phyloP scores from a whole-genome alignment of 441 rosid genomes.

The Aleurites moluccanus region DNA sequence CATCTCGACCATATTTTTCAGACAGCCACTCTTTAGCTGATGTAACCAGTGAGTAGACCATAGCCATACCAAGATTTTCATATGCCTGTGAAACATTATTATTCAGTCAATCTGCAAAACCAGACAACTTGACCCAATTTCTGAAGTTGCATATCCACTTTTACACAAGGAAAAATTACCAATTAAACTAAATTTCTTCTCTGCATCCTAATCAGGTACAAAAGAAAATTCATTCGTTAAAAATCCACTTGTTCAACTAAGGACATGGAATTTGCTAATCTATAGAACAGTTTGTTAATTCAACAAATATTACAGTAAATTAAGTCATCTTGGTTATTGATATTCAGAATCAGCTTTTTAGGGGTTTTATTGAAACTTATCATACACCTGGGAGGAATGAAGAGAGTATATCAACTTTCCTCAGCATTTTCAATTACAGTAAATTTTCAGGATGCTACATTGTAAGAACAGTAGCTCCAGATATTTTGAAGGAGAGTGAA shows the following conservation, averaged over 20 bases:
- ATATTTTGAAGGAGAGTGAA: background rate
- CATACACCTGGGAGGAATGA: background rate
- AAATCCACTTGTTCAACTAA: background rate
- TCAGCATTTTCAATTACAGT: background rate
- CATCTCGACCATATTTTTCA: slow-evolving; percentile 71
- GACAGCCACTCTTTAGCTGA: slow-evolving; percentile 94
- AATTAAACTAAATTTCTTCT: background rate
- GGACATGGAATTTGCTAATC: background rate
- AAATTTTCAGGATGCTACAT: background rate
- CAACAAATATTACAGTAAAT: background rate
- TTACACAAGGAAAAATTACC: background rate
- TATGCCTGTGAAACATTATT: slow-evolving; percentile 54
- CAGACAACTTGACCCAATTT: background rate
- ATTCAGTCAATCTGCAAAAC: slow-evolving; percentile 19
- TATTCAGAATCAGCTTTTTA: background rate
- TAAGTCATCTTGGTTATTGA: background rate
- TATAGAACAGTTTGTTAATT: background rate
- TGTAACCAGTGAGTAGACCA: slow-evolving; percentile 85
- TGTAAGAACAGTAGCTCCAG: background rate
- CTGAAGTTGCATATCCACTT: background rate
- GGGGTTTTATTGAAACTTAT: background rate
- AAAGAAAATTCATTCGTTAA: background rate
- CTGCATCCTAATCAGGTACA: background rate
- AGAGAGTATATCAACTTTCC: background rate
- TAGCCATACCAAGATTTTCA: slow-evolving; percentile 97